phyloP scores from a whole-genome alignment of 1,139 yeast species.

The Hyphopichia fennica region DNA sequence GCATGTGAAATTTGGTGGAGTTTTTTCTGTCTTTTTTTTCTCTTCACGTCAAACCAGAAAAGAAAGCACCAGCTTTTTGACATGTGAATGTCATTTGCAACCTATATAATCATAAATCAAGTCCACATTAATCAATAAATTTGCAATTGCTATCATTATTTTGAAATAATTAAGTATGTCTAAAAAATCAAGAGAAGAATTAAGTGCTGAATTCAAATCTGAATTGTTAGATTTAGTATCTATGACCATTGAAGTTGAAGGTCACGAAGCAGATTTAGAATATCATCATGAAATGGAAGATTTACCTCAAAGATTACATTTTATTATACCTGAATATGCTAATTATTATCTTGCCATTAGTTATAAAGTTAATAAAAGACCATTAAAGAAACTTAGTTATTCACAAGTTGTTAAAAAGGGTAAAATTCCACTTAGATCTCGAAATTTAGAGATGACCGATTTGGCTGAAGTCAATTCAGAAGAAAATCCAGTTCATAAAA shows the following conservation, averaged over 20 bases:
- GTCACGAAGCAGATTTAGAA: conserved; percentile 23
- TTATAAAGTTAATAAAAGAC: conserved; percentile 32
- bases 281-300: conserved; percentile 27
- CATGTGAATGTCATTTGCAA: too few relatives aligned
- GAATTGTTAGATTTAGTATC: conserved; percentile 26
- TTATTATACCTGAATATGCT: conserved; percentile 40
- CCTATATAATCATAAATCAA: too few relatives aligned
- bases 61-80: too few relatives aligned
- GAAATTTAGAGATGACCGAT: conserved; percentile 32
- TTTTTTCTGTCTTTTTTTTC: too few relatives aligned
- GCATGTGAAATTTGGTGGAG: too few relatives aligned
- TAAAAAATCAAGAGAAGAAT: conserved; percentile 13
- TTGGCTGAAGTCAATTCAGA: conserved; percentile 30
- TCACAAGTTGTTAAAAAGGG: conserved; percentile 42
- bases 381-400: conserved; percentile 34
- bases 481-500: conserved; percentile 27
- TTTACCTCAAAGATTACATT: conserved; percentile 27
- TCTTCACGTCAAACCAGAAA: too few relatives aligned
- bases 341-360: conserved; percentile 34
- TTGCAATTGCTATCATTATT: too few relatives aligned
- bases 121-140: too few relatives aligned
- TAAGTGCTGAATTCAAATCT: conserved; percentile 19
- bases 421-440: conserved; percentile 35
- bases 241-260: conserved; percentile 29
- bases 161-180: too few relatives aligned